Percentiles rank a stretch among this genome's conserved stretches.
Conservation (phyloP, 2,329 filamentous ascomycete genomes). For the Colletotrichum tofieldiae region DNA sequence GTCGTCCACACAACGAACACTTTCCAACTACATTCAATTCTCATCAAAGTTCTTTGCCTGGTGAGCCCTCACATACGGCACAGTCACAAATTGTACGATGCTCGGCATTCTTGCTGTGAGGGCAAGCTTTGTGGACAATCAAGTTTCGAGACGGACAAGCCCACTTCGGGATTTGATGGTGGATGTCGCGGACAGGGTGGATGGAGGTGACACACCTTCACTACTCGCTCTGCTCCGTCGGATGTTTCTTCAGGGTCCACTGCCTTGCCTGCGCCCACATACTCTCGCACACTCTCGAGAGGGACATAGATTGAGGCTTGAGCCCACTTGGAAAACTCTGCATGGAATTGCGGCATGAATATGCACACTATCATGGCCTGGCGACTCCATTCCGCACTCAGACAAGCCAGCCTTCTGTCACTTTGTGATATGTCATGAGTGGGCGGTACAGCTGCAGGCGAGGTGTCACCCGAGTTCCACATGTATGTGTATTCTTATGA, state of each 20-base stretch:
- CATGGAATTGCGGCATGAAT: slow-evolving; percentile 39
- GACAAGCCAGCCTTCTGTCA: slow-evolving; percentile 20
- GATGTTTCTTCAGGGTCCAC: slow-evolving; percentile 42
- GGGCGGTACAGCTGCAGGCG: slow-evolving; percentile 22
- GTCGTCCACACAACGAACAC: not conserved
- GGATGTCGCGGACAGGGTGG: slow-evolving; percentile 20
- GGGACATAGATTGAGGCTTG: slow-evolving; percentile 34
- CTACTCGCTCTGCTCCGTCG: slow-evolving; percentile 31
- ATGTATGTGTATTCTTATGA: slow-evolving; percentile 10
- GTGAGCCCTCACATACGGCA: not conserved
- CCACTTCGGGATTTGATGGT: slow-evolving; percentile 21
- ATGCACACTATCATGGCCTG: slow-evolving; percentile 33
- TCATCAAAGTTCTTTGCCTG: not conserved
- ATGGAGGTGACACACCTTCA: slow-evolving; percentile 38
- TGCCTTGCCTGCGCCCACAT: slow-evolving; percentile 28
- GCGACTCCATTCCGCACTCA: slow-evolving; percentile 31
- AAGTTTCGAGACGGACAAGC: slow-evolving; percentile 22
- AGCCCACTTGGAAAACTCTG: slow-evolving; percentile 43
- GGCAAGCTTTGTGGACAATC: slow-evolving; percentile 25
- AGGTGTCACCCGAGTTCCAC: slow-evolving; percentile 19
- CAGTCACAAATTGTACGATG: not conserved
- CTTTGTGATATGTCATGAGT: slow-evolving; percentile 41
- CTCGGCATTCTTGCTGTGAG: slow-evolving; percentile 8
- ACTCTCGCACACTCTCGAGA: slow-evolving; percentile 7
- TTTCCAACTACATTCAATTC: not conserved